Percentiles rank a stretch among this genome's conserved stretches.
Evolutionary conservation across 2,329 filamentous ascomycete species (phyloP).

Genomic region (Calonectria honghensis): DNA sequence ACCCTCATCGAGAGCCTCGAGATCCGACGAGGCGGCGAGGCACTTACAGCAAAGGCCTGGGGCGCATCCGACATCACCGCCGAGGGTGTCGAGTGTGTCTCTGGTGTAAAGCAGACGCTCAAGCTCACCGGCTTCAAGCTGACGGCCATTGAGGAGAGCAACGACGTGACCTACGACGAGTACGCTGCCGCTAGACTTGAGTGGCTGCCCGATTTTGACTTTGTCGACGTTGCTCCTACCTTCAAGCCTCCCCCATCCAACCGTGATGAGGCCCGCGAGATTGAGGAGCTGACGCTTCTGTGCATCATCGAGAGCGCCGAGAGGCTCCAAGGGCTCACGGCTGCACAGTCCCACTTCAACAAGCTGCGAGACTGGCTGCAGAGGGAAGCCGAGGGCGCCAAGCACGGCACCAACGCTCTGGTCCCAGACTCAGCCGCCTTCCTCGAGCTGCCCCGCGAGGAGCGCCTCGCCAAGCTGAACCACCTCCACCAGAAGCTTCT

Average conservation of each 20-base stretch:
- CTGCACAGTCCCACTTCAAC: conserved; percentile 52
- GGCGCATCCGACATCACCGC: neutral
- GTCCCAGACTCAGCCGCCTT: conserved; percentile 36
- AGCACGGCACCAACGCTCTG: conserved; percentile 42
- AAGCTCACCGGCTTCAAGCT: conserved; percentile 46
- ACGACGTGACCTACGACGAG: conserved; percentile 42
- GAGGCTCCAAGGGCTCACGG: conserved; percentile 28
- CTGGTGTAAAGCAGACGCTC: conserved; percentile 1
- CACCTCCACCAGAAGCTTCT: conserved; percentile 30
- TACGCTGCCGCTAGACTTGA: conserved; percentile 55
- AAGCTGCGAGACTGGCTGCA: conserved; percentile 56
- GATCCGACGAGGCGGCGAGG: conserved; percentile 1
- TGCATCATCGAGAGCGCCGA: conserved; percentile 51
- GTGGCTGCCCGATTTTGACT: conserved; percentile 59
- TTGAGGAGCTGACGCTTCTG: conserved; percentile 57
- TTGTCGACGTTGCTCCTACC: conserved; percentile 50
- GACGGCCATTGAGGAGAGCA: conserved; percentile 50
- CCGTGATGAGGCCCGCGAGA: conserved; percentile 40
- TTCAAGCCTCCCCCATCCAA: conserved; percentile 46
- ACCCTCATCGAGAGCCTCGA: conserved; percentile 50
- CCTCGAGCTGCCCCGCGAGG: conserved; percentile 24
- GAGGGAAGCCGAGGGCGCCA: conserved; percentile 9
- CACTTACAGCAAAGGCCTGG: neutral
- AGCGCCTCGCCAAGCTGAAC: conserved; percentile 25
- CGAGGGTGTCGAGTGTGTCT: conserved; percentile 14